Base-by-base conservation (phyloP, 1,284 basidiomycete species). In the Bondarzewia mesenterica region DNA sequence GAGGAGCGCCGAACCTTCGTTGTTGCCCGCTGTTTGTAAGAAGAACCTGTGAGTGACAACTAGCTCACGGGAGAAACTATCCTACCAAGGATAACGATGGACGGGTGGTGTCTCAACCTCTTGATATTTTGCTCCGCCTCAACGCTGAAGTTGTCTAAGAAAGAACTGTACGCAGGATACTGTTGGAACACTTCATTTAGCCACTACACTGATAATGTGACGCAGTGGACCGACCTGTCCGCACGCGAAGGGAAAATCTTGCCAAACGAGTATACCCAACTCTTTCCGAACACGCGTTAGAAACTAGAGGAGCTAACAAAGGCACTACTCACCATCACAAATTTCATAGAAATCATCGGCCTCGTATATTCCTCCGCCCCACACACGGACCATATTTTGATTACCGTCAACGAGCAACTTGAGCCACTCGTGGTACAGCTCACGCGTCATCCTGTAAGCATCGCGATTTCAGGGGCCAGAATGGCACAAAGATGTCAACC, bases 241-340 rank as follows among this genome's bases (percentile, higher is more conserved):
- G 60, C 89, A 93, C 14, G 81, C 88, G 61, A 93, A 92, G 77
- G 86, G 82, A 63, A 92, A 90, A 63, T 92, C 89, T 65, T 91
- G 88, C 89, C 89, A 92, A 20, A 91, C 86, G 32, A 91, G 72
- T 47, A 92, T 70, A 5, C 78, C 78, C n/a, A 80, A 69, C 57
- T 79, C 77, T 72, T 57, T n/a, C n/a, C n/a, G 7, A 32, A 46
- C 8, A 15, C n/a, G n/a, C 26, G 25, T 23, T 22, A 35, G 36
- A 37, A 3, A 37, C n/a, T n/a, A n/a, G n/a, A n/a, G n/a, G n/a
- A n/a, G n/a, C n/a, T n/a, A n/a, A n/a, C 27, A 40, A 29, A 36
- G 48, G 25, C 38, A 41, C 21, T 21, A 43, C 8, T 15, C 7
- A 82, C 85, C 83, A 61, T 90, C 88, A 56, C 87, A 90, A 32